A percentile compares a stretch with the other conserved stretches of the same genome.
These are phyloP conservation scores for Ottelia alismoides DNA, from an alignment of 106 monocot species.

Conservation along the genomic window DNA sequence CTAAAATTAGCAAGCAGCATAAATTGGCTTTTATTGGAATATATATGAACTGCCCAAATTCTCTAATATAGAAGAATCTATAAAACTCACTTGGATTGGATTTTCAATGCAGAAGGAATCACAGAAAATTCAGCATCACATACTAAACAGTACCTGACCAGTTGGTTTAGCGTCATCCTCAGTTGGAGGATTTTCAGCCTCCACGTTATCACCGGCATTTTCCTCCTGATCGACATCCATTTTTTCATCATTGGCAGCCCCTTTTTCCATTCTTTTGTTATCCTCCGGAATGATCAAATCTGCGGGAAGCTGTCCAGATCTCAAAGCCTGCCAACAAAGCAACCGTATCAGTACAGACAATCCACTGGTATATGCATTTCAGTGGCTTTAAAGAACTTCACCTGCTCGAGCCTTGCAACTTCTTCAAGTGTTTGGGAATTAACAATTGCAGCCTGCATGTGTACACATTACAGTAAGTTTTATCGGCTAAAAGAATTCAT, in stretches of 20 bases:
- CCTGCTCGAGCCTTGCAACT: slow-evolving; percentile 88
- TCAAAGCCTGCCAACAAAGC: slow-evolving; percentile 52
- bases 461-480: too few relatives aligned
- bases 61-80: too few relatives aligned
- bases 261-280: slow-evolving; percentile 12
- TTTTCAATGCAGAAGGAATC: too few relatives aligned
- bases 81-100: too few relatives aligned
- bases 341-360: neutral
- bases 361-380: slow-evolving; percentile 4
- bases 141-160: too few relatives aligned
- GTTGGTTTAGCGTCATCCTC: slow-evolving; percentile 32
- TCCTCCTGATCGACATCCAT: slow-evolving; percentile 51
- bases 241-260: slow-evolving; percentile 24
- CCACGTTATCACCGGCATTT: slow-evolving; percentile 5
- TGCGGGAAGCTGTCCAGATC: slow-evolving; percentile 75
- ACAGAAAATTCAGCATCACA: too few relatives aligned
- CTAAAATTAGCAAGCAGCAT: too few relatives aligned
- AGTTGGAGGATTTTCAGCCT: slow-evolving; percentile 13
- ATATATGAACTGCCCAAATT: too few relatives aligned
- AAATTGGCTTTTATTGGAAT: too few relatives aligned
- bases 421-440: slow-evolving; percentile 98
- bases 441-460: slow-evolving; percentile 88
- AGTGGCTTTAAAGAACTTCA: slow-evolving; percentile 4
- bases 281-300: slow-evolving; percentile 44
- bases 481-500: neutral